A percentile compares a stretch with the other conserved stretches of the same genome.
phyloP scores from a whole-genome alignment of 768 basidiomycete species.

The Cyclocybe aegerita region DNA sequence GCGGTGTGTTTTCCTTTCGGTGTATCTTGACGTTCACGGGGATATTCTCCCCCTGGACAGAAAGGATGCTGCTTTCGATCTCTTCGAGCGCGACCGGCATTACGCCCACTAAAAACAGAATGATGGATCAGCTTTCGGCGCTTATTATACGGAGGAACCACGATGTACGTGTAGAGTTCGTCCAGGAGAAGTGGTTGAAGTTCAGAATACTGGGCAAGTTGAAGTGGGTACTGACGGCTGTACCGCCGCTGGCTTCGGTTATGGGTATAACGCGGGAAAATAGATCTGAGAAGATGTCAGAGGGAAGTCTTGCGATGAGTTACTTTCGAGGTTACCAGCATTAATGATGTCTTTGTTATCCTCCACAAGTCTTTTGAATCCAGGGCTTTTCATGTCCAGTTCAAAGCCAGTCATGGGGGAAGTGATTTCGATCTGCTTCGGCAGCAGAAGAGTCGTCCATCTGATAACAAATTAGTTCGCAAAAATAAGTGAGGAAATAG shows the following conservation, averaged over 20 bases:
- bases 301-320: not conserved
- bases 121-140: not conserved
- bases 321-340: conserved; percentile 4
- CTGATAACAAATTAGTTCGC: conserved; percentile 3
- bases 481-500: not conserved
- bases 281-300: conserved; percentile 5
- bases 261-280: conserved; percentile 15
- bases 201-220: conserved; percentile 19
- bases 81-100: conserved; percentile 8
- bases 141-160: not conserved
- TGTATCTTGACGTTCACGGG: conserved; percentile 11
- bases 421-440: conserved; percentile 10
- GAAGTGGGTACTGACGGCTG: conserved; percentile 13
- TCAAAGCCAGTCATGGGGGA: conserved; percentile 16
- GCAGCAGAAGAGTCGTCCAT: conserved; percentile 16
- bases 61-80: conserved; percentile 7
- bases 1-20: not conserved
- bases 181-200: conserved; percentile 22
- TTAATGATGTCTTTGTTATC: conserved; percentile 11
- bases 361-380: conserved; percentile 14
- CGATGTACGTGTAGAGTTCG: conserved; percentile 18
- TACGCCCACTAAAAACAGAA: conserved; percentile 8
- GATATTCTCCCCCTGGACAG: conserved; percentile 8
- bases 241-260: conserved; percentile 12
- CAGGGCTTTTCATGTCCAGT: conserved; percentile 13